Base-by-base conservation (phyloP, 2,329 filamentous ascomycete species). In the Achaetomium macrosporum region DNA sequence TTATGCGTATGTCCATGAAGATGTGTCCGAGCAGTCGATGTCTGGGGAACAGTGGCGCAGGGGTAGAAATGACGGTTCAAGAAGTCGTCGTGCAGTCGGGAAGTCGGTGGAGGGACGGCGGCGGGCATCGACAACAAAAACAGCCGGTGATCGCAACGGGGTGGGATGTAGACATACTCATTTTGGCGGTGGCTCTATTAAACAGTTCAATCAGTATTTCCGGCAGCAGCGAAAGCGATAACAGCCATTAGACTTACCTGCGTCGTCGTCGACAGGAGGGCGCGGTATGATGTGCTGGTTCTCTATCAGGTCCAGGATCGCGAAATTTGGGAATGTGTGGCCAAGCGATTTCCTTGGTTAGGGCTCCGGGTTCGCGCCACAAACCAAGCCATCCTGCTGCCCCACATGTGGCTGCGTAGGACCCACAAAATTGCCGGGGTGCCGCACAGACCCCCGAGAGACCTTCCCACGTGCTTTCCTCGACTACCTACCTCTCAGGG, bases 111-210 rank as follows among this genome's bases (percentile, higher is more conserved):
- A 44, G 50, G 31, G 20, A 33, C 40, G 35, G 29, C 25, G 17
- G 30, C 39, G 31, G 25, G 20, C 20, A 37, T 55, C 47, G 50
- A 42, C 17, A n/a, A 47, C 19, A 54, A 33, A 45, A 40, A 40
- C 42, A 39, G 17, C 17, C 20, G 39, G 17, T 37, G 37, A 40
- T 51, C 45, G 57, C 20, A 42, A 51, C 44, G 48, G 48, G n/a
- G n/a, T n/a, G n/a, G n/a, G n/a, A n/a, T n/a, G 54, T 43, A 20
- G 53, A 79, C 76, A 66, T 78, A 79, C 76, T 79, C 76, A 79
- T 79, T 73, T 78, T 79, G 75, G 69, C 75, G 73, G 73, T 74
- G 56, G 57, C 58, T 68, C 61, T 69, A 53, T 57, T 20, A 42
- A 31, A 43, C 6, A 35, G 42, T 45, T n/a, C 30, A 46, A 54